Evolutionary conservation across 257 asterid species (phyloP).

Genomic region (Cordia subcordata): DNA sequence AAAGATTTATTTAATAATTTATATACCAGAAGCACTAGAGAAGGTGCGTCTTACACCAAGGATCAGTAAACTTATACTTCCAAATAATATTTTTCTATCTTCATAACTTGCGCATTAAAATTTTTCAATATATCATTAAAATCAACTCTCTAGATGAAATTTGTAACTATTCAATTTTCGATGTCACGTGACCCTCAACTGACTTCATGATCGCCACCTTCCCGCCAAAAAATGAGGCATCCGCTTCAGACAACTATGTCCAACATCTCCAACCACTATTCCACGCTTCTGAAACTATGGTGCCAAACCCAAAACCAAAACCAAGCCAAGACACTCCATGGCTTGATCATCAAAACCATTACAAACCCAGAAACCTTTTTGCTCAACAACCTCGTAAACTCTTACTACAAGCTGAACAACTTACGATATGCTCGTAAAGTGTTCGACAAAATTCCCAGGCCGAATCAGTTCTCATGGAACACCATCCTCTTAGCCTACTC

Average conservation of each 20-base stretch:
- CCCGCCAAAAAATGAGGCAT: constrained; percentile 40
- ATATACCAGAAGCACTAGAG: too few relatives aligned
- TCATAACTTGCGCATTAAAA: too few relatives aligned
- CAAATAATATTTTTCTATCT: too few relatives aligned
- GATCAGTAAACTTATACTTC: too few relatives aligned
- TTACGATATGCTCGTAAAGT: constrained; percentile 48
- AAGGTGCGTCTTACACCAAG: too few relatives aligned
- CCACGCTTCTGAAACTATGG: constrained; percentile 59
- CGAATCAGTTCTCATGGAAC: constrained; percentile 79
- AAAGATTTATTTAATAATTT: too few relatives aligned
- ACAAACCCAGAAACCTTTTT: constrained; percentile 59
- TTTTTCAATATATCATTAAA: too few relatives aligned
- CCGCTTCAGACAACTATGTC: constrained; percentile 26
- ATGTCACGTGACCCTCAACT: neutral
- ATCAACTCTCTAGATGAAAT: too few relatives aligned
- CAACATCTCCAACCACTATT: constrained; percentile 51
- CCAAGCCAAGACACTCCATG: constrained; percentile 65
- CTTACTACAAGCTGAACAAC: constrained; percentile 40
- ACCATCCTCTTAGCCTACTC: constrained; percentile 67
- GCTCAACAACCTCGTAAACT: constrained; percentile 52
- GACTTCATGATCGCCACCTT: neutral
- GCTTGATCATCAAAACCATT: constrained; percentile 48
- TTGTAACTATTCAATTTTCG: neutral
- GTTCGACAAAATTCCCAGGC: constrained; percentile 65
- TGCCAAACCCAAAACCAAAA: constrained; percentile 43